These are phyloP conservation scores for Podospora australis DNA, from an alignment of 495 filamentous ascomycete genomes.

Conservation along the genomic window DNA sequence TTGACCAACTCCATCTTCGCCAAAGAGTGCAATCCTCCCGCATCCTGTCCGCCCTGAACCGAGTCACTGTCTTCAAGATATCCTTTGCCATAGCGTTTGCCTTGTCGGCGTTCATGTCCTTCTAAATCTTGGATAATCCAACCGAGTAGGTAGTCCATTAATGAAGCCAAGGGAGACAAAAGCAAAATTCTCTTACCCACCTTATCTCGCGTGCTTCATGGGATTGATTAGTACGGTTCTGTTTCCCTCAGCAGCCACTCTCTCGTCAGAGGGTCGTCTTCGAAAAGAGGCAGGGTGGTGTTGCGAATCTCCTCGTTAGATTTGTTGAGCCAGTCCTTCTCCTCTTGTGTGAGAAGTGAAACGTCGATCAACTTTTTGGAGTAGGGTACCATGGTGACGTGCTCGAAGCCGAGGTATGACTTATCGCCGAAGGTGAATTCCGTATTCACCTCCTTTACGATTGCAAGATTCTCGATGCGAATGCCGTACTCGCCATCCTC, in stretches of 20 bases:
- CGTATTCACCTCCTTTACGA: slow-evolving; percentile 81
- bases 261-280: slow-evolving; percentile 58
- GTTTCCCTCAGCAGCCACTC: slow-evolving; percentile 88
- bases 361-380: slow-evolving; percentile 84
- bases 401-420: slow-evolving; percentile 90
- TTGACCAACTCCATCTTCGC: slow-evolving; percentile 30
- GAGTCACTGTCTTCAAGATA: slow-evolving; percentile 70
- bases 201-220: too few relatives aligned
- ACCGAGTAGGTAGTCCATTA: too few relatives aligned
- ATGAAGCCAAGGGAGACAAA: too few relatives aligned
- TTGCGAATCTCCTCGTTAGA: slow-evolving; percentile 77
- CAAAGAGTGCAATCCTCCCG: slow-evolving; percentile 45
- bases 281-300: slow-evolving; percentile 78
- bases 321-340: slow-evolving; percentile 81
- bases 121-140: slow-evolving; percentile 43
- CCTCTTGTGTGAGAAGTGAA: slow-evolving; percentile 61
- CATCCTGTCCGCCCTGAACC: slow-evolving; percentile 51
- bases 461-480: slow-evolving; percentile 91
- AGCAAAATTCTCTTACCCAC: neutral
- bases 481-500: slow-evolving; percentile 98
- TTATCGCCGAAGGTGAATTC: slow-evolving; percentile 86
- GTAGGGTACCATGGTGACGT: slow-evolving; percentile 94
- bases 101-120: slow-evolving; percentile 64
- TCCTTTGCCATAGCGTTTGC: slow-evolving; percentile 72
- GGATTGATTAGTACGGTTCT: slow-evolving; percentile 42